Percentiles rank a stretch among this genome's conserved stretches.
phyloP scores from a whole-genome alignment of 2,329 filamentous ascomycete species.

The Lachnellula suecica region DNA sequence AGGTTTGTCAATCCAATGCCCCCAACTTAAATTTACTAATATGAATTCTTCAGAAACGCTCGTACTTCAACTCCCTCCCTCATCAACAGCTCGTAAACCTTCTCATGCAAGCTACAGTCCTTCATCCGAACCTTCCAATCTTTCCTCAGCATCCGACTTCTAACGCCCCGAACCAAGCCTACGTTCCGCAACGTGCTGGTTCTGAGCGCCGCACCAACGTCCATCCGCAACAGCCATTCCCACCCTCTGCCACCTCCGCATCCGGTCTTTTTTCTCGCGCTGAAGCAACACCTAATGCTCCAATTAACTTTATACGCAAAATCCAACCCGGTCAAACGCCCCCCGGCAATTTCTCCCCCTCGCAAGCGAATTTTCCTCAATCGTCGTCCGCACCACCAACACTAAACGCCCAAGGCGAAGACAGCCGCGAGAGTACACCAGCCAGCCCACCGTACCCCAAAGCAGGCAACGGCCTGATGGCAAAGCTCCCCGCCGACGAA shows the following conservation, averaged over 20 bases:
- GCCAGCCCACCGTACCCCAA: slow-evolving; percentile 63
- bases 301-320: slow-evolving; percentile 41
- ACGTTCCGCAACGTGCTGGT: slow-evolving; percentile 17
- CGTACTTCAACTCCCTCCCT: slow-evolving; percentile 62
- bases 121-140: slow-evolving; percentile 65
- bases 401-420: slow-evolving; percentile 26
- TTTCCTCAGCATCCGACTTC: slow-evolving; percentile 44
- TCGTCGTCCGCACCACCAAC: slow-evolving; percentile 25
- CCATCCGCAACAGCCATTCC: slow-evolving; percentile 29
- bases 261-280: slow-evolving; percentile 35
- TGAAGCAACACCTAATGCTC: slow-evolving; percentile 36
- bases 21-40: slow-evolving; percentile 7
- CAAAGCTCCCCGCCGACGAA: slow-evolving; percentile 50
- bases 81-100: slow-evolving; percentile 63
- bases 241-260: slow-evolving; percentile 32
- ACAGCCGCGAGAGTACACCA: slow-evolving; percentile 47
- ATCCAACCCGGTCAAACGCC: slow-evolving; percentile 34
- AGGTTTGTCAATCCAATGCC: slow-evolving; percentile 33
- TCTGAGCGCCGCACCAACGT: slow-evolving; percentile 23
- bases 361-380: slow-evolving; percentile 15
- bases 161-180: slow-evolving; percentile 12
- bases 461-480: slow-evolving; percentile 58
- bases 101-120: slow-evolving; percentile 58
- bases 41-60: slow-evolving; percentile 48
- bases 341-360: slow-evolving; percentile 49